Evolutionary conservation across 257 asterid species (phyloP), one percentile per base, ranked within the genome.

Genomic region (Solanum sitiens): DNA sequence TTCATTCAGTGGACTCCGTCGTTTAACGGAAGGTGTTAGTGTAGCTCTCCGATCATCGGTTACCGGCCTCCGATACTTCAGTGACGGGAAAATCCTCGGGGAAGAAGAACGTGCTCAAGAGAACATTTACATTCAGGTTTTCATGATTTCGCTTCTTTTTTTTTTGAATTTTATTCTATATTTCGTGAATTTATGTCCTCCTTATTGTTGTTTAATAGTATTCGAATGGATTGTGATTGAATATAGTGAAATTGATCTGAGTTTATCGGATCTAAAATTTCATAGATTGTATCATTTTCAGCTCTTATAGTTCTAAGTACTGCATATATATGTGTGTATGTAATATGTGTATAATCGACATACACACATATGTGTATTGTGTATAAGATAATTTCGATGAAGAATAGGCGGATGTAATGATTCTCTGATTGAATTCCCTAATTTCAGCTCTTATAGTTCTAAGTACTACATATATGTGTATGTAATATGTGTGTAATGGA

Each of bases 71-170:
- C 95, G 94, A 85, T 90, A 83, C 88, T 93, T 92, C 91, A 90
- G 96, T 88, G 94, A 95, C 30, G 92, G 84, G 11, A 92, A 89
- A 87, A 94, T 96, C 15, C 93, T 97, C 87, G 89, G 94, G 13
- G 99, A 97, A 88, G 99, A 97, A 92, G 96, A 94, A 91, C 98
- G 93, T 50, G 99, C 99, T 65, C 90, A 92, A 88, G 99, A 97
- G 90, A 93, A 91, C 80, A 94, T 95, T 86, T 95, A 91, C 84
- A 92, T 95, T 83, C 89, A 97, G 96, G 71, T 32, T 27, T 56
- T 71, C 16, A 39, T 13, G 6, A 3, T 11, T 33, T 37, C 8
- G 9, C 4, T 16, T 6, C 3, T 14, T 1, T 59, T 11, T 8
- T 35, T 35, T 70, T 61, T 1, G 0, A 18, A 35, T 18, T 35